A percentile compares a stretch with the other conserved stretches of the same genome.
phyloP scores from a whole-genome alignment of 2,329 filamentous ascomycete species.

The Scortechinia acanthostroma region DNA sequence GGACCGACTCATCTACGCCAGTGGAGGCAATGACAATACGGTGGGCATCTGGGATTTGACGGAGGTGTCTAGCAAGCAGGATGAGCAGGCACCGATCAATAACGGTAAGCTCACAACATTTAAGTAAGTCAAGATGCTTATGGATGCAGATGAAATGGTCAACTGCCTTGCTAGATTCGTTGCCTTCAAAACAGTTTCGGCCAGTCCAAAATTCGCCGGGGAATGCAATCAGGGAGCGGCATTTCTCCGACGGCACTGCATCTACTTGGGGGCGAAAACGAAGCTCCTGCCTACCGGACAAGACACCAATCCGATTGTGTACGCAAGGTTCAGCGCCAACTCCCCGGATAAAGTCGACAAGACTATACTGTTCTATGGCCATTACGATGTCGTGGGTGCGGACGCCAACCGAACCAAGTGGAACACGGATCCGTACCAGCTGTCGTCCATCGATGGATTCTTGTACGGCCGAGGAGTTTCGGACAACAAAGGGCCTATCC shows the following conservation, averaged over 20 bases:
- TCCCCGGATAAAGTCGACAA: conserved; percentile 65
- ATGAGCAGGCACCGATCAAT: conserved; percentile 9
- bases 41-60: conserved; percentile 81
- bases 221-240: conserved; percentile 90
- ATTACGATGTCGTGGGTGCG: conserved; percentile 93
- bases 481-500: conserved; percentile 93
- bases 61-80: conserved; percentile 24
- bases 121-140: conserved; percentile 24
- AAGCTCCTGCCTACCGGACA: conserved; percentile 81
- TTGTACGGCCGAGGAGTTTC: conserved; percentile 93
- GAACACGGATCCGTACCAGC: conserved; percentile 78
- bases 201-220: conserved; percentile 75
- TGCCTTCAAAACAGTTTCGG: conserved; percentile 85
- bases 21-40: conserved; percentile 84
- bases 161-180: conserved; percentile 79
- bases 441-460: conserved; percentile 84
- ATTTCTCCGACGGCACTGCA: conserved; percentile 83
- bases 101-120: conserved; percentile 3
- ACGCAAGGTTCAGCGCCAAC: conserved; percentile 72
- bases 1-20: conserved; percentile 78
- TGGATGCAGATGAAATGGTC: conserved; percentile 48
- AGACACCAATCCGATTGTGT: conserved; percentile 75
- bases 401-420: conserved; percentile 78
- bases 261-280: conserved; percentile 80
- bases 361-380: conserved; percentile 91